Percentiles rank a stretch among this genome's conserved stretches.
These are phyloP conservation scores for Bacidia rubella DNA, from an alignment of 495 filamentous ascomycete genomes.

Conservation along the genomic window DNA sequence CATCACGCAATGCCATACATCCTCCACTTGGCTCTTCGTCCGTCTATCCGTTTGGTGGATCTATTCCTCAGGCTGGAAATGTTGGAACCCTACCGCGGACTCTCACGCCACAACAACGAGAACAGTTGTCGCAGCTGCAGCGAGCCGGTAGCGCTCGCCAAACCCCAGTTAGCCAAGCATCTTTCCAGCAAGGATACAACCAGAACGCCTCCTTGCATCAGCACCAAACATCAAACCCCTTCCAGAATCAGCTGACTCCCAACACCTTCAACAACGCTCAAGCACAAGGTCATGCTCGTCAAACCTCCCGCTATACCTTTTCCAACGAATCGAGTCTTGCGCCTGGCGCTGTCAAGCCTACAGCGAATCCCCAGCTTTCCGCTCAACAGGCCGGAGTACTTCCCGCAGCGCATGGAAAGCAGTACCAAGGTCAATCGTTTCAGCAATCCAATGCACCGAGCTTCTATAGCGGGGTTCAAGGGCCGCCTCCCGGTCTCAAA, in stretches of 20 bases:
- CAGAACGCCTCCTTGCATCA: conserved; percentile 19
- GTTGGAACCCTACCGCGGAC: conserved; percentile 45
- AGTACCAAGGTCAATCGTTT: conserved; percentile 42
- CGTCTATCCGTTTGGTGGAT: conserved; percentile 33
- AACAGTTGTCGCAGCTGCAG: conserved; percentile 48
- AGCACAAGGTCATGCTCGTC: conserved; percentile 70
- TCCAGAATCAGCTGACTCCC: conserved; percentile 40
- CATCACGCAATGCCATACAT: conserved; percentile 48
- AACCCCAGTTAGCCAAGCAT: conserved; percentile 37
- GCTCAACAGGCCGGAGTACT: conserved; percentile 84
- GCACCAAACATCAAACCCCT: conserved; percentile 37
- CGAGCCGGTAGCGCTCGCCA: conserved; percentile 45
- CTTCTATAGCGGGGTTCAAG: conserved; percentile 57
- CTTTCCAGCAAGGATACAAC: conserved; percentile 41
- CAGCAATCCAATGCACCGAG: conserved; percentile 27
- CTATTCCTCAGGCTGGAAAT: conserved; percentile 37
- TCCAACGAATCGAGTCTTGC: conserved; percentile 57
- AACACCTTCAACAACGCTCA: conserved; percentile 39
- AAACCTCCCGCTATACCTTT: conserved; percentile 82
- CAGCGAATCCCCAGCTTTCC: conserved; percentile 71
- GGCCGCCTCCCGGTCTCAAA: conserved; percentile 90
- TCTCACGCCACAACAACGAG: conserved; percentile 69
- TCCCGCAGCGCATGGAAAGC: conserved; percentile 51
- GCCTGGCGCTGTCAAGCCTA: conserved; percentile 63
- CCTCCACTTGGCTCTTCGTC: conserved; percentile 52